Evolutionary conservation across 768 basidiomycete genomes (phyloP), one percentile per base, ranked within the genome.

Genomic region (Mycena venus): DNA sequence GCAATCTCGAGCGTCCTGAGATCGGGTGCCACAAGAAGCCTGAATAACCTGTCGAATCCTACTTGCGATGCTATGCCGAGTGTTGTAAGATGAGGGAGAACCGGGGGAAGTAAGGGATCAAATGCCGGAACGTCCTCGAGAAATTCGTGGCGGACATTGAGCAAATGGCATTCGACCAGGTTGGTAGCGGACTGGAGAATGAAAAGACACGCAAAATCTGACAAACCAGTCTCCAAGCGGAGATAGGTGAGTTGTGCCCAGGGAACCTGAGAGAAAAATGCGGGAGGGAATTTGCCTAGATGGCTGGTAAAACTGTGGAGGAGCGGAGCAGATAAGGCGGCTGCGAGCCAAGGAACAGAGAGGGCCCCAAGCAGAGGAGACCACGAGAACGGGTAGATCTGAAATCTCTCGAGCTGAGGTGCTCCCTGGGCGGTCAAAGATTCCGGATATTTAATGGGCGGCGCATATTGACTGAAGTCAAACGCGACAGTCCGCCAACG

Each of bases 151-250:
- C 68, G 68, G 36, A 74, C 40, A 23, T 70, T 42, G 29, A 74
- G 73, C 29, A 74, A 42, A 61, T 70, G 68, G 23, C 73, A 74
- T 27, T 70, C 73, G n/a, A 66, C n/a, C n/a, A 74, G 62, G 47
- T 49, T 51, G 32, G 56, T 49, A 29, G 73, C 63, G 36, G 73
- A 51, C 31, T 69, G 68, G 5, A 74, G 27, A 44, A 74, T 66
- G 32, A 59, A 70, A 1, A 70, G 34, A 34, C 73, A 74, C 7
- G 73, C 62, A 17, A 60, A 32, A 36, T 74, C 68, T 10, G 73
- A 74, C 1, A 74, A 40, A 15, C 58, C 32, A 4, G 63, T 74
- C 38, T 74, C 73, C 36, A 74, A 31, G 25, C 64, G 68, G 12
- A 74, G 40, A 23, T 51, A 27, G 17, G 68, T 74, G 34, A 74